Conservation (phyloP, 352 stramenopile genomes). For the Aphanomyces euteiches region DNA sequence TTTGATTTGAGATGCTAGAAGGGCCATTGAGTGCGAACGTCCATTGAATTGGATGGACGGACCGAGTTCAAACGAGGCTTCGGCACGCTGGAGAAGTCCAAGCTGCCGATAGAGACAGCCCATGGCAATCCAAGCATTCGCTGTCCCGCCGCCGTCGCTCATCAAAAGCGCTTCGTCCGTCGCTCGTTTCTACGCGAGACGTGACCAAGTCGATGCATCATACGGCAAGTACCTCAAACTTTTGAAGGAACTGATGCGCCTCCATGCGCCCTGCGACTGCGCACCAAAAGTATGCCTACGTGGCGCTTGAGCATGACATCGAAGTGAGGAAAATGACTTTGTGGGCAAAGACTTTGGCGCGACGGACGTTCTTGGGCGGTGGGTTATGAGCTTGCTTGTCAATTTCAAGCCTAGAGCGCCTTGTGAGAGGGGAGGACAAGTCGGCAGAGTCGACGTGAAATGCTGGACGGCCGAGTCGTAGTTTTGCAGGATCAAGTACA, state of each 20-base stretch:
- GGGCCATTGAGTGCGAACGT: neutral
- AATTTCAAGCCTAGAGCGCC: constrained; percentile 16
- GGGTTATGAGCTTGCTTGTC: neutral
- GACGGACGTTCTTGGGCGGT: neutral
- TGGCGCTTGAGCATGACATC: neutral
- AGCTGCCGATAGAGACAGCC: constrained; percentile 51
- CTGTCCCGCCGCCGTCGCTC: constrained; percentile 43
- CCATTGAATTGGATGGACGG: too few species aligned
- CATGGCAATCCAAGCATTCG: constrained; percentile 41
- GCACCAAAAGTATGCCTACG: constrained; percentile 42
- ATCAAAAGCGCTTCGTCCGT: constrained; percentile 38
- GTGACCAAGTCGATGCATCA: constrained; percentile 11
- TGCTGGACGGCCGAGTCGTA: constrained; percentile 2
- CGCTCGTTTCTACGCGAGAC: constrained; percentile 35
- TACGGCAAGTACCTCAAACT: neutral
- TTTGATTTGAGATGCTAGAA: constrained; percentile 35
- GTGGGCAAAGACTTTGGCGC: neutral
- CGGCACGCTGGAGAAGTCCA: constrained; percentile 50
- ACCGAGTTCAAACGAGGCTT: constrained; percentile 40
- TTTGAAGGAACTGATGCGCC: constrained; percentile 31
- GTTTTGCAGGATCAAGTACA: constrained; percentile 29
- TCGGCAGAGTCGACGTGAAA: neutral
- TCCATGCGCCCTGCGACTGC: constrained; percentile 44
- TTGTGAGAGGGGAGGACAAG: too few species aligned
- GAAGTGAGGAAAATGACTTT: neutral